These are phyloP conservation scores for Geotrichum bryndzae DNA, from an alignment of 1,139 yeast genomes.

Conservation along the genomic window DNA sequence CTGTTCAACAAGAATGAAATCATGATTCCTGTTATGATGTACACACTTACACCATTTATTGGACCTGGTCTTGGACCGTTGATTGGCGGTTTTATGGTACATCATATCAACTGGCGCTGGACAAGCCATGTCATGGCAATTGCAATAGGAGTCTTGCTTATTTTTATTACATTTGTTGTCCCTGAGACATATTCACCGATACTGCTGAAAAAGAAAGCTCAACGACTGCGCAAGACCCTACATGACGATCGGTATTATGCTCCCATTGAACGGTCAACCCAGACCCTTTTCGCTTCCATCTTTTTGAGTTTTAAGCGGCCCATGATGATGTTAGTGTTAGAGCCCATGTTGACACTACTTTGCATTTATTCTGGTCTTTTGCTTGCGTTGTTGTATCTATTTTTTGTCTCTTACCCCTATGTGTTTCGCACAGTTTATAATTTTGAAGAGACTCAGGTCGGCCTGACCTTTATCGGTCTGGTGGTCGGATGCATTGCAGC, in stretches of 20 bases:
- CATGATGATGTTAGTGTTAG: slow-evolving; percentile 45
- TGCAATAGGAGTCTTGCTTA: slow-evolving; percentile 55
- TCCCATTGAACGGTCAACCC: slow-evolving; percentile 39
- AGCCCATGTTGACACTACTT: slow-evolving; percentile 56
- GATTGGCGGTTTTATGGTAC: slow-evolving; percentile 59
- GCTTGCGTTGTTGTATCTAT: slow-evolving; percentile 54
- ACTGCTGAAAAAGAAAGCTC: slow-evolving; percentile 53
- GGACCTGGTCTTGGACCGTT: slow-evolving; percentile 75
- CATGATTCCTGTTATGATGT: slow-evolving; percentile 65
- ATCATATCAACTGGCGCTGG: slow-evolving; percentile 51
- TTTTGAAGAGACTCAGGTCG: slow-evolving; percentile 38
- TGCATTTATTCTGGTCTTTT: slow-evolving; percentile 59
- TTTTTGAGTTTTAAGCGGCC: slow-evolving; percentile 48
- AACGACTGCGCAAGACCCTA: slow-evolving; percentile 50
- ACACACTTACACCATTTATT: slow-evolving; percentile 64
- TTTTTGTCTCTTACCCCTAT: slow-evolving; percentile 59
- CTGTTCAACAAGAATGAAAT: slow-evolving; percentile 51
- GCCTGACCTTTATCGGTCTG: slow-evolving; percentile 52
- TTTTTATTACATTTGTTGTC: slow-evolving; percentile 42
- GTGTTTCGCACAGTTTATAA: slow-evolving; percentile 45
- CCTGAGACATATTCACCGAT: slow-evolving; percentile 75
- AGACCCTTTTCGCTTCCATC: slow-evolving; percentile 33
- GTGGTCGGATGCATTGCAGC: slow-evolving; percentile 40
- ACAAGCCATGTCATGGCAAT: slow-evolving; percentile 61
- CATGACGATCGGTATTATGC: slow-evolving; percentile 51